phyloP scores from a whole-genome alignment of 2,329 filamentous ascomycete species.

The Curvularia sp. region DNA sequence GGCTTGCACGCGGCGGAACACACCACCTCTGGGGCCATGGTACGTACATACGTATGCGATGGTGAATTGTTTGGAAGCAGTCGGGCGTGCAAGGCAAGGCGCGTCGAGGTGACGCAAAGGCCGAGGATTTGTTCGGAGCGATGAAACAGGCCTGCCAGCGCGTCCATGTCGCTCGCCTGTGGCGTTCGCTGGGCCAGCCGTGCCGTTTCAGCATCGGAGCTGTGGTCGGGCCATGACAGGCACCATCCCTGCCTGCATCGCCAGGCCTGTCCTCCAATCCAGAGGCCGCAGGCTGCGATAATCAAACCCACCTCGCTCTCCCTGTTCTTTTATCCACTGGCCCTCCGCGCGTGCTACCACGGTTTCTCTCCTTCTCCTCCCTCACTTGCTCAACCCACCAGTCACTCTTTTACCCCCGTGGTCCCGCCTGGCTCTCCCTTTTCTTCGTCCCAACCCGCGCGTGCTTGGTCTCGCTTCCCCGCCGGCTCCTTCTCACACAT shows the following conservation, averaged over 20 bases:
- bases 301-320: constrained; percentile 36
- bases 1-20: not conserved
- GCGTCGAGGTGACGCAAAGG: not conserved
- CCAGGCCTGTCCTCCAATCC: constrained; percentile 30
- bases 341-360: constrained; percentile 20
- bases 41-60: too few species aligned
- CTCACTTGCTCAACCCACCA: constrained; percentile 17
- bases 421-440: constrained; percentile 35
- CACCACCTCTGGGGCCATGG: too few species aligned
- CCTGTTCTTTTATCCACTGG: constrained; percentile 29
- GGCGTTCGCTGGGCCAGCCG: constrained; percentile 19
- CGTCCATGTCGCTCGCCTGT: constrained; percentile 20
- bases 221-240: constrained; percentile 20
- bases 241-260: constrained; percentile 14
- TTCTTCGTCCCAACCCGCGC: constrained; percentile 29
- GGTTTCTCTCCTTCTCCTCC: constrained; percentile 7
- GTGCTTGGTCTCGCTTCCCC: constrained; percentile 32
- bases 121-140: constrained; percentile 27
- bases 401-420: constrained; percentile 26
- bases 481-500: constrained; percentile 40
- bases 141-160: constrained; percentile 27
- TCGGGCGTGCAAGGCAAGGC: not conserved
- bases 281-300: constrained; percentile 20
- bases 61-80: not conserved
- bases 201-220: constrained; percentile 29